Evolutionary conservation across 768 basidiomycete species (phyloP), one percentile per base, ranked within the genome.

Genomic region (Rhodotorula sphaerocarpa): DNA sequence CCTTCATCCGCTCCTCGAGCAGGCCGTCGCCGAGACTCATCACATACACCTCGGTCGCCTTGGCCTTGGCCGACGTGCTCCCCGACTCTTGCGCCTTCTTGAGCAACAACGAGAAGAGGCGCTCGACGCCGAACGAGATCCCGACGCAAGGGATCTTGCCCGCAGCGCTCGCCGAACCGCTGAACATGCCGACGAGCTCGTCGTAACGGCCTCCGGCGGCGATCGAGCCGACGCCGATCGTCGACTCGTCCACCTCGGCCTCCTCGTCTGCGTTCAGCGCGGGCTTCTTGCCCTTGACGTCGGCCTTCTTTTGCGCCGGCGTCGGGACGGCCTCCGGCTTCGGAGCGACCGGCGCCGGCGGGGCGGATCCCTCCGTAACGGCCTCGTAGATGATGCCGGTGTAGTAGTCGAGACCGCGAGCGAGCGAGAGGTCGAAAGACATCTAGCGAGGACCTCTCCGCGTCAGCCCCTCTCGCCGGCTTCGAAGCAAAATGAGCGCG

Each of bases 371-470:
- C 72, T 89, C 90, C 44, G 90, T 88, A 65, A 88, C 82, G 46
- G 90, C 95, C 76, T 99, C 93, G 76, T 93, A 97, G 74, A 97
- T 97, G 71, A 99, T 85, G 23, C 95, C 95, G 3, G 93, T 99
- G 77, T 99, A 97, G 76, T 99, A 97, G 75, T 97, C 95, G 27
- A 97, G 81, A 43, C 93, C 93, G 36, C 93, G 86, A n/a, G 93
- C 93, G 20, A 99, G 83, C 3, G 91, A 95, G 67, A 97, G 82
- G 75, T 99, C 93, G 73, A 99, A 96, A 5, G 89, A 92, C 71
- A 99, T 82, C 88, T 91, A 67, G n/a, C n/a, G n/a, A n/a, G n/a
- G n/a, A n/a, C n/a, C n/a, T n/a, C n/a, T n/a, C n/a, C n/a, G n/a
- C n/a, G n/a, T n/a, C n/a, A n/a, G n/a, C n/a, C n/a, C n/a, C n/a